Percentiles rank a stretch among this genome's conserved stretches.
phyloP scores from a whole-genome alignment of 208 protist genomes.

The Spongospora subterranea region DNA sequence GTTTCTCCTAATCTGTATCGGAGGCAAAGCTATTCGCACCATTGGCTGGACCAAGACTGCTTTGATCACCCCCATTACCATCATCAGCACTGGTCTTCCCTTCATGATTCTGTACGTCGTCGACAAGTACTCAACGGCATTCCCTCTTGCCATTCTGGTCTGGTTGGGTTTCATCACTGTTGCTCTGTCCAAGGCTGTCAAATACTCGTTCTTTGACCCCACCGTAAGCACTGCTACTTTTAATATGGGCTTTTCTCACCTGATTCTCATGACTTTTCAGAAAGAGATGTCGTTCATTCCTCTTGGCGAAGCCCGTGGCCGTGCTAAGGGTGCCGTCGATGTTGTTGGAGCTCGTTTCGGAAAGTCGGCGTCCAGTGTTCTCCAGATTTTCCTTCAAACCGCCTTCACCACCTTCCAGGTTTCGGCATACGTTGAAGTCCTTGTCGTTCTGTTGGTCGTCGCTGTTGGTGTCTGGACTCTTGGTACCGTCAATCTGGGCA shows the following conservation, averaged over 20 bases:
- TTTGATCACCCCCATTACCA: slow-evolving; percentile 17
- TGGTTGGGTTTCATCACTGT: background rate
- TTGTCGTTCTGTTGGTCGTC: background rate
- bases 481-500: slow-evolving; percentile 35
- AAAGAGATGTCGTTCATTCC: slow-evolving; percentile 46
- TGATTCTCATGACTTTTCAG: too few species aligned
- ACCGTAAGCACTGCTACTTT: too few species aligned
- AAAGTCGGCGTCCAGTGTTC: background rate
- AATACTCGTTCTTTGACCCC: slow-evolving; percentile 56
- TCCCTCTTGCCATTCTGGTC: slow-evolving; percentile 33
- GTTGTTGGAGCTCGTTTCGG: slow-evolving; percentile 39
- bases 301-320: slow-evolving; percentile 36
- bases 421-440: background rate
- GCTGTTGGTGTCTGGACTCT: background rate
- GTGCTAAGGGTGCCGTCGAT: slow-evolving; percentile 46
- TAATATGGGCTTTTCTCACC: too few species aligned
- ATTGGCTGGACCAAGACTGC: slow-evolving; percentile 41
- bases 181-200: background rate
- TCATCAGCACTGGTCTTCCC: slow-evolving; percentile 7
- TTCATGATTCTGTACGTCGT: slow-evolving; percentile 7
- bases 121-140: background rate
- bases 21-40: slow-evolving; percentile 31
- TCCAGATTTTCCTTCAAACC: background rate
- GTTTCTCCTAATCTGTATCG: slow-evolving; percentile 22
- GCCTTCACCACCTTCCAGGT: background rate